Conservation (phyloP, 148 eudicot species). For the Camellia granthamiana region DNA sequence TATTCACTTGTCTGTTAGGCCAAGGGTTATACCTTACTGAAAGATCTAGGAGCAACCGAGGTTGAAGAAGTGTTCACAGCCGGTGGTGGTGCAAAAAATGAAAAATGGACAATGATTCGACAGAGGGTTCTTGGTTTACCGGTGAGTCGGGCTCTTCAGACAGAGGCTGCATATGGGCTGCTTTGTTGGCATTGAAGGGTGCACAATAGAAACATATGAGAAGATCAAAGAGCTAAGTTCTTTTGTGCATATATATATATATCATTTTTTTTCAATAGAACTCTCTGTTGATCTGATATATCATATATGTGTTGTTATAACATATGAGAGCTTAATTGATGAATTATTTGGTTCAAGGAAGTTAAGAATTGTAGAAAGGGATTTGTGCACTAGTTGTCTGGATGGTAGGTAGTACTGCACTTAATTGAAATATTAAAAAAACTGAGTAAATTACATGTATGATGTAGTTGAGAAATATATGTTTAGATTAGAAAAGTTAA, state of each 20-base stretch:
- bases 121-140: constrained; percentile 84
- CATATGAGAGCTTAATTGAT: too few species aligned
- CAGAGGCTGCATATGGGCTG: constrained; percentile 98
- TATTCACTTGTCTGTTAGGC: constrained; percentile 41
- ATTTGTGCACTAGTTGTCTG: too few species aligned
- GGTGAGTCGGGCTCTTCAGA: constrained; percentile 69
- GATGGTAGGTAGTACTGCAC: too few species aligned
- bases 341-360: too few species aligned
- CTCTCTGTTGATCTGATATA: too few species aligned
- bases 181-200: constrained; percentile 82
- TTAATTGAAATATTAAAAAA: too few species aligned
- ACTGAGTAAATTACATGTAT: too few species aligned
- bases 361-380: too few species aligned
- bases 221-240: background rate
- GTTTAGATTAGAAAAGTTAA: too few species aligned
- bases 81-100: constrained; percentile 89
- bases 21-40: constrained; percentile 67
- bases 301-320: too few species aligned
- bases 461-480: too few species aligned
- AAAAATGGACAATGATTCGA: constrained; percentile 73
- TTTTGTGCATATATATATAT: background rate
- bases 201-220: constrained; percentile 13
- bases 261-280: too few species aligned
- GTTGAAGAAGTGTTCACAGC: constrained; percentile 87
- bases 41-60: constrained; percentile 78